phyloP scores from a whole-genome alignment of 2,329 filamentous ascomycete genomes.

The Dothideomycetidae sp. region DNA sequence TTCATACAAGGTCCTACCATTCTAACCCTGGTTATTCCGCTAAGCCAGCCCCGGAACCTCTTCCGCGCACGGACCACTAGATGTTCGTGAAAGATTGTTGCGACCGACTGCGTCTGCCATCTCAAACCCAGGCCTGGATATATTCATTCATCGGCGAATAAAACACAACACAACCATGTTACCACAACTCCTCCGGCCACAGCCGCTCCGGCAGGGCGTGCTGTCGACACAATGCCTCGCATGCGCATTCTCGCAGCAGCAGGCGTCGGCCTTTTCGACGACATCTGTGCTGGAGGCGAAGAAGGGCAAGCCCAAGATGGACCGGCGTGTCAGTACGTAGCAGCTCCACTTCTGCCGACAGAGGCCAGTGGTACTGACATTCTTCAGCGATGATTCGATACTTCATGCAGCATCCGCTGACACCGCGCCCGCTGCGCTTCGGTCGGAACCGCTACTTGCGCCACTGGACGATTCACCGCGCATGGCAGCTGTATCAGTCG shows the following conservation, averaged over 20 bases:
- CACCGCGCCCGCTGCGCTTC: constrained; percentile 70
- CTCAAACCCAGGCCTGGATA: too few relatives aligned
- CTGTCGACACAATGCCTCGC: background rate
- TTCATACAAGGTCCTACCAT: too few relatives aligned
- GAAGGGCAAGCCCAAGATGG: constrained; percentile 24
- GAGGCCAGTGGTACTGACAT: background rate
- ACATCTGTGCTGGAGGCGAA: constrained; percentile 24
- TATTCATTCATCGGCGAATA: too few relatives aligned
- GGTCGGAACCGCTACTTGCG: constrained; percentile 74
- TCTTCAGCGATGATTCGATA: constrained; percentile 49
- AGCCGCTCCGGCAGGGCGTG: background rate
- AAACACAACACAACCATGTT: background rate
- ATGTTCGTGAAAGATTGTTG: background rate
- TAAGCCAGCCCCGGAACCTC: constrained; percentile 8
- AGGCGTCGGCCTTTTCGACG: constrained; percentile 22
- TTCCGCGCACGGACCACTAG: background rate
- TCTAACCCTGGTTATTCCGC: constrained; percentile 29
- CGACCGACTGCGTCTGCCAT: too few relatives aligned
- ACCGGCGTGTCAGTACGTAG: constrained; percentile 21
- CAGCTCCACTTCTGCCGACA: background rate
- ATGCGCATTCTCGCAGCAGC: constrained; percentile 10
- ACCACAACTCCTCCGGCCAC: background rate
- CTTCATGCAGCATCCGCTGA: constrained; percentile 53
- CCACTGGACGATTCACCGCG: constrained; percentile 98
- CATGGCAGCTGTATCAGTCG: constrained; percentile 70